Percentiles rank a stretch among this genome's conserved stretches.
phyloP scores from a whole-genome alignment of 2,329 filamentous ascomycete genomes.

The Microdochium bolleyi region DNA sequence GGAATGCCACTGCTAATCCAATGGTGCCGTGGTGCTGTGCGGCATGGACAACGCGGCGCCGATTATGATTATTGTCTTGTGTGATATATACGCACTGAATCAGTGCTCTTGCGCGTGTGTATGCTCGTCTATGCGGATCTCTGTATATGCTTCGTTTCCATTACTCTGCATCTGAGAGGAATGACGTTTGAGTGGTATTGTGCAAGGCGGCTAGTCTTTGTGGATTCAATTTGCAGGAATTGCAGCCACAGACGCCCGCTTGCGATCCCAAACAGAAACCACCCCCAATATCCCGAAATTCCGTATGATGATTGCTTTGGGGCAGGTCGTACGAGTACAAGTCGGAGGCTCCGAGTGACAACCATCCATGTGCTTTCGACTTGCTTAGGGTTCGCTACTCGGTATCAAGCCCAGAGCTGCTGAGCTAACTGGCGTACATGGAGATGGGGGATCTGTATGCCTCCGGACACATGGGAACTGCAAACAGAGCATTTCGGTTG shows the following conservation, averaged over 20 bases:
- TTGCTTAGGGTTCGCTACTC: background rate
- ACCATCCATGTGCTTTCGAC: background rate
- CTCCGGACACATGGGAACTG: background rate
- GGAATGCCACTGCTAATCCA: background rate
- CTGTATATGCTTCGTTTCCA: background rate
- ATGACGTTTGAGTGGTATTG: no score
- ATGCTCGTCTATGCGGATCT: background rate
- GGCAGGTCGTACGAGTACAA: no score
- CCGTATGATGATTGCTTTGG: no score
- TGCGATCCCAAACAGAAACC: no score
- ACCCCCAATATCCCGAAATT: no score
- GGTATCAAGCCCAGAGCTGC: background rate
- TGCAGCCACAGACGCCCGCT: no score
- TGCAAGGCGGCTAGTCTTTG: no score
- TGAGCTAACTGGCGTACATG: background rate
- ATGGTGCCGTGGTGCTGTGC: background rate
- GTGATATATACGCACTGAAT: background rate
- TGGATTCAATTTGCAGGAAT: no score
- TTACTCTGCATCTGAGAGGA: background rate
- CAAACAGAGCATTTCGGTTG: background rate
- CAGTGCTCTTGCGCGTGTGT: background rate
- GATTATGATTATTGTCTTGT: background rate
- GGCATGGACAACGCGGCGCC: background rate
- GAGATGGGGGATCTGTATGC: background rate
- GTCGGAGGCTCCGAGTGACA: no score